These are phyloP conservation scores for Colletotrichum melonis DNA, from an alignment of 2,329 filamentous ascomycete species.

Conservation along the genomic window DNA sequence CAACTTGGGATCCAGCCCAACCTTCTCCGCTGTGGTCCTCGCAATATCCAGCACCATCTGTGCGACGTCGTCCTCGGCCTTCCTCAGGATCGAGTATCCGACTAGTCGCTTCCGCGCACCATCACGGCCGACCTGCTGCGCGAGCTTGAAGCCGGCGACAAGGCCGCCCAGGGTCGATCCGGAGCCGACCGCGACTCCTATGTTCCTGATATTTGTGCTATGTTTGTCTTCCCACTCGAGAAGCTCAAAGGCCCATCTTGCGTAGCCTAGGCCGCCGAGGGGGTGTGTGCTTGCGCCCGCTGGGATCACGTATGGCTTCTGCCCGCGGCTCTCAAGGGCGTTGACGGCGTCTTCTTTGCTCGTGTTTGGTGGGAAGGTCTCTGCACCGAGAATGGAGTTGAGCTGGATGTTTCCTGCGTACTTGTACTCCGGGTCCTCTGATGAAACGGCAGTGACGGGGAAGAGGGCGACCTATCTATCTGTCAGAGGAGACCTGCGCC, in stretches of 20 bases:
- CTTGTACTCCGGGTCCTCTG: conserved; percentile 14
- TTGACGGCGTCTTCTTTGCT: background rate
- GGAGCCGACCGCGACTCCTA: conserved; percentile 73
- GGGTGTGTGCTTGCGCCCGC: conserved; percentile 73
- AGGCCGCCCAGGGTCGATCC: conserved; percentile 74
- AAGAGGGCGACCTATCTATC: conserved; percentile 19
- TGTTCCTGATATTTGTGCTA: conserved; percentile 66
- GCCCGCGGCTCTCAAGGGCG: conserved; percentile 48
- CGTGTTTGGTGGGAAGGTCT: conserved; percentile 27
- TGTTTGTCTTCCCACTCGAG: conserved; percentile 63
- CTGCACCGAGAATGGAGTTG: conserved; percentile 36
- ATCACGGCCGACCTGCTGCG: conserved; percentile 49
- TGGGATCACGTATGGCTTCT: conserved; percentile 73
- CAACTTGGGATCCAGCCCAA: conserved; percentile 13
- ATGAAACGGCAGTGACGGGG: conserved; percentile 4
- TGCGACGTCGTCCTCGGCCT: background rate
- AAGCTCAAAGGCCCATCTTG: conserved; percentile 73
- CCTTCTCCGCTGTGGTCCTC: background rate
- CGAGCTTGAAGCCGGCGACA: conserved; percentile 73
- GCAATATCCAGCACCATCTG: conserved; percentile 17
- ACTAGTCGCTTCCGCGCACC: conserved; percentile 6
- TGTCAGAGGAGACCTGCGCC: background rate
- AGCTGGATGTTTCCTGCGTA: conserved; percentile 38
- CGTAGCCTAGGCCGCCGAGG: conserved; percentile 73
- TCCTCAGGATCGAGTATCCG: conserved; percentile 20